Base-by-base conservation (phyloP, 2,329 filamentous ascomycete genomes). In the Fusarium udum region DNA sequence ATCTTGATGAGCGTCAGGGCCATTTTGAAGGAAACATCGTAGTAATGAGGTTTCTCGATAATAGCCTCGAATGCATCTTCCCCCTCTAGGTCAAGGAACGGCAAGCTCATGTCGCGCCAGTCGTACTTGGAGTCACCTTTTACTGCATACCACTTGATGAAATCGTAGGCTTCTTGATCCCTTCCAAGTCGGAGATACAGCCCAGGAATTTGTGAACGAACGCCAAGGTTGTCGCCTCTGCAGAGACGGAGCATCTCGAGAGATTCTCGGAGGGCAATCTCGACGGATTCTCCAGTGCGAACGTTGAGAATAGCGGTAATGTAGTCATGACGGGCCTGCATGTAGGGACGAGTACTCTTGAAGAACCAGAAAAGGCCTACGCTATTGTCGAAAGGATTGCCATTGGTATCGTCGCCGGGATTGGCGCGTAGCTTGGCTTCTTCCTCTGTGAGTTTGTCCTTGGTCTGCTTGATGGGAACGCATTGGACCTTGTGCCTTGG, bases 1-100 rank as follows among this genome's bases (percentile, higher is more conserved):
- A 72, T 61, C 8, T 72, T 72, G 11, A 65, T 45, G 3, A 72
- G 32, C 3, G 49, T 72, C 14, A 72, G 34, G 12, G 69, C 69
- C 16, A 69, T 37, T 4, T 24, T 31, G 26, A 61, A 69, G 1
- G 58, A 45, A 5, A 72, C 31, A 1, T 72, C 4, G 18, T 36
- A 22, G 12, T 36, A 26, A 18, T 26, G 15, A 20, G 64, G 40
- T 1, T 52, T 49, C n/a, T 69, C 58, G 6, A 37, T 31, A 8
- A 72, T n/a, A 37, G 40, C 28, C n/a, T 72, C 69, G 1, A 72
- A 46, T 3, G 48, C 59, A 42, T 69, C 37, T 16, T 69, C 28
- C 6, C 36, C 68, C 3, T 72, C 4, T 2, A 69, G 13, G 5
- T 72, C 15, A 16, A 72, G 69, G 11, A 20, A 69, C 10, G 49